Evolutionary conservation across 2,329 filamentous ascomycete genomes (phyloP).

Genomic region (Colletotrichum karsti): DNA sequence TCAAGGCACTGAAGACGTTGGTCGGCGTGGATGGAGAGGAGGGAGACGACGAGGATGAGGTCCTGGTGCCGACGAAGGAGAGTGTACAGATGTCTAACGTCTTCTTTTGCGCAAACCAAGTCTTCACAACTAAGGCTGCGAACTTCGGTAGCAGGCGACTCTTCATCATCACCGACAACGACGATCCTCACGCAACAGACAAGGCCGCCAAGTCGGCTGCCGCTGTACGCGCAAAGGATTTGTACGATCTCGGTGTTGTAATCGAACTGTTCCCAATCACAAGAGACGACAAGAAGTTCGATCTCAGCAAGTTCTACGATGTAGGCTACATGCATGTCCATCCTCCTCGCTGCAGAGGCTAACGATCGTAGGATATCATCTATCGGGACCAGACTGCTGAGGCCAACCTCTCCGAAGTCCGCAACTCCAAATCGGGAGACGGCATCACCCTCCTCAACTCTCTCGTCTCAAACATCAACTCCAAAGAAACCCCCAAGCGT

Average conservation of each 20-base stretch:
- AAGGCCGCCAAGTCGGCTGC: conserved; percentile 80
- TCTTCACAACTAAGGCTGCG: conserved; percentile 93
- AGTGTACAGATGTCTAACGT: conserved; percentile 85
- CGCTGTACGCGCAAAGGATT: conserved; percentile 87
- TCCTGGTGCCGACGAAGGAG: conserved; percentile 76
- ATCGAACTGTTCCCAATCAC: conserved; percentile 96
- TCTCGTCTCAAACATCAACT: conserved; percentile 87
- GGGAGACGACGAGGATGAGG: conserved; percentile 73
- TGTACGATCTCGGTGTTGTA: conserved; percentile 91
- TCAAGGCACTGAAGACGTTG: conserved; percentile 79
- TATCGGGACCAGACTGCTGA: conserved; percentile 81
- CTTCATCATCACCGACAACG: conserved; percentile 97
- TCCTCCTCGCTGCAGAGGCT: not conserved
- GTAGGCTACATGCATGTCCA: conserved; percentile 53
- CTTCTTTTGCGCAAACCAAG: conserved; percentile 93
- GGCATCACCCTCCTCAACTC: conserved; percentile 83
- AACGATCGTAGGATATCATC: conserved; percentile 76
- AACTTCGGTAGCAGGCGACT: conserved; percentile 92
- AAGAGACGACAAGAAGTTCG: conserved; percentile 74
- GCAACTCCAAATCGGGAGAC: conserved; percentile 73
- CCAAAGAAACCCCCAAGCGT: conserved; percentile 85
- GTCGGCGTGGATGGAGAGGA: conserved; percentile 86
- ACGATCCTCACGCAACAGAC: conserved; percentile 80
- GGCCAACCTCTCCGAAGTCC: conserved; percentile 61
- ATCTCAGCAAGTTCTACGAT: conserved; percentile 89